Conservation (phyloP, 2,329 filamentous ascomycete species). For the Acarospora socialis region DNA sequence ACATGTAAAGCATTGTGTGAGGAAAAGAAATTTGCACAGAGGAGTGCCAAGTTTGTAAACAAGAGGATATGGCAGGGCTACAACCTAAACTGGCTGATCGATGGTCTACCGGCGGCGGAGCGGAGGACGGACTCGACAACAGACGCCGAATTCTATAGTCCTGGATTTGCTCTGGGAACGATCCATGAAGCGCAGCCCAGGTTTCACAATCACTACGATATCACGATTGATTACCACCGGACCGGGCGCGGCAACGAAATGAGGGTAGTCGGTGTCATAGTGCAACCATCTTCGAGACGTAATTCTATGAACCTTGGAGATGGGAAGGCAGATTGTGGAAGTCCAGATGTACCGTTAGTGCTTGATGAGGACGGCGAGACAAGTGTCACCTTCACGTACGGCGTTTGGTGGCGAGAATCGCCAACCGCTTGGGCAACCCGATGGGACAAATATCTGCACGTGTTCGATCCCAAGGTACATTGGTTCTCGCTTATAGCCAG, state of each 20-base stretch:
- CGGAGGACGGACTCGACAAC: constrained; percentile 63
- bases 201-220: constrained; percentile 93
- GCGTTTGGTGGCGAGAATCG: constrained; percentile 76
- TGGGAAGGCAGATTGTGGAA: constrained; percentile 48
- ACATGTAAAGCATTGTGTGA: constrained; percentile 71
- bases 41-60: constrained; percentile 66
- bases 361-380: constrained; percentile 51
- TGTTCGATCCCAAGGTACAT: constrained; percentile 95
- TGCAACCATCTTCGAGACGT: constrained; percentile 61
- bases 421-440: constrained; percentile 84
- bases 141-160: constrained; percentile 70
- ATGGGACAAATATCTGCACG: constrained; percentile 98
- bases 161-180: constrained; percentile 68
- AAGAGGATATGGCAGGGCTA: constrained; percentile 70
- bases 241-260: constrained; percentile 51
- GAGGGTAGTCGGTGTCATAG: constrained; percentile 81
- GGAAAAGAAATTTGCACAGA: constrained; percentile 48
- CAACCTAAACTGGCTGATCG: constrained; percentile 89
- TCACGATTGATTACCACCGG: constrained; percentile 81
- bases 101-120: constrained; percentile 84
- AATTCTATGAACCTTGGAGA: constrained; percentile 39
- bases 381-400: constrained; percentile 76
- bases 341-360: constrained; percentile 38
- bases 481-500: constrained; percentile 98
- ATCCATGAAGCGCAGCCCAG: constrained; percentile 41